phyloP scores from a whole-genome alignment of 1,284 basidiomycete species.

The Tylopilus microsporus region DNA sequence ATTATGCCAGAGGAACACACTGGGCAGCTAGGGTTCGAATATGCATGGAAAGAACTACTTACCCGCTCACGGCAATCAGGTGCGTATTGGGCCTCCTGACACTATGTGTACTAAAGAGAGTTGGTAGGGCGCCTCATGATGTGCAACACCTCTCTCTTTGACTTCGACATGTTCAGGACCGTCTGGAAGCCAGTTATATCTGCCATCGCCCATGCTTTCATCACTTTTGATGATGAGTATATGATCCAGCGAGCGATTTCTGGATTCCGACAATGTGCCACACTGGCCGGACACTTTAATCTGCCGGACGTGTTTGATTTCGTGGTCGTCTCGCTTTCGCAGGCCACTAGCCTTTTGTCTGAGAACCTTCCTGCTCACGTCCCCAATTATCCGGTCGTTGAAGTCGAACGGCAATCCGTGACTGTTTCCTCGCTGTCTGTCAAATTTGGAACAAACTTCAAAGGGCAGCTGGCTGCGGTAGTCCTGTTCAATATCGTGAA shows the following conservation, averaged over 20 bases:
- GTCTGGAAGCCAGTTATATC: conserved; percentile 92
- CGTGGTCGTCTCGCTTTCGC: conserved; percentile 87
- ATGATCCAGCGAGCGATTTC: conserved; percentile 92
- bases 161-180: conserved; percentile 87
- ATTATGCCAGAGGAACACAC: conserved; percentile 98
- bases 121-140: conserved; percentile 67
- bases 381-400: conserved; percentile 84
- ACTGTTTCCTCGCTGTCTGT: conserved; percentile 92
- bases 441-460: conserved; percentile 92
- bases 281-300: conserved; percentile 82
- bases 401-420: conserved; percentile 85
- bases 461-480: conserved; percentile 93
- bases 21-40: conserved; percentile 96
- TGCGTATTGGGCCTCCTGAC: conserved; percentile 30
- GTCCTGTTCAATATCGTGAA: conserved; percentile 98
- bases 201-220: conserved; percentile 89
- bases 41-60: conserved; percentile 96
- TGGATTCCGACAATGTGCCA: conserved; percentile 94
- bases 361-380: conserved; percentile 69
- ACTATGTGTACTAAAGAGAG: conserved; percentile 6
- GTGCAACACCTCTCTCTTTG: conserved; percentile 77
- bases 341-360: conserved; percentile 79
- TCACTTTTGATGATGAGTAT: conserved; percentile 93
- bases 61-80: conserved; percentile 77
- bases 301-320: conserved; percentile 96